Evolutionary conservation across 192 early-diverging fungal genomes (phyloP).

Genomic region (Phycomyces blakesleeanus): DNA sequence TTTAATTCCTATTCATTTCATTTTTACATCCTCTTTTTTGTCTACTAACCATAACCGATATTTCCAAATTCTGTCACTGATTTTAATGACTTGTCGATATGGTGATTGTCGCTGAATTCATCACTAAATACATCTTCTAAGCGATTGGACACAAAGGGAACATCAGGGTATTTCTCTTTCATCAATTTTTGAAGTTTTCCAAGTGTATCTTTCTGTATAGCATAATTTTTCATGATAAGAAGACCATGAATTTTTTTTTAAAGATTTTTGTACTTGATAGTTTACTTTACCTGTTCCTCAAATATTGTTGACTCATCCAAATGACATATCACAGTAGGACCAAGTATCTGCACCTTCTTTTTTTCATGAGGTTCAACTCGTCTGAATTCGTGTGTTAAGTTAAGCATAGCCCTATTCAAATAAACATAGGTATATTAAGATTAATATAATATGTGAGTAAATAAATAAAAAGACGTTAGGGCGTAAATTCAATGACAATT

Average conservation of each 20-base stretch:
- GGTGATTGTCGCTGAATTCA: constrained; percentile 35
- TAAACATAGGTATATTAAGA: no score
- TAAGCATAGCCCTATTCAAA: constrained; percentile 62
- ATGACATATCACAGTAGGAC: constrained; percentile 66
- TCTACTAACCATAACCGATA: not conserved
- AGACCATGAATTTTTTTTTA: not conserved
- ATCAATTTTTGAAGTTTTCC: constrained; percentile 39
- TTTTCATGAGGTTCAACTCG: constrained; percentile 47
- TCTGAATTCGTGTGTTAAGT: constrained; percentile 62
- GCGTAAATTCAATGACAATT: no score
- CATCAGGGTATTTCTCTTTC: constrained; percentile 35
- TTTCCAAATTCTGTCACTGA: constrained; percentile 12
- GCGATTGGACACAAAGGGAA: constrained; percentile 36
- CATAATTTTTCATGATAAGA: not conserved
- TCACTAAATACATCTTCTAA: constrained; percentile 67
- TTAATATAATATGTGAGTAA: no score
- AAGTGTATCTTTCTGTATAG: constrained; percentile 20
- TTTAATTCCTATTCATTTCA: not conserved
- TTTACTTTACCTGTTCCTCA: constrained; percentile 24
- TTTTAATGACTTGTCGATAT: constrained; percentile 35
- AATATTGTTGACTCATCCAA: constrained; percentile 71
- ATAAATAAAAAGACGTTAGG: no score
- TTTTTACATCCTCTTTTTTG: not conserved
- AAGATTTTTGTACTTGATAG: not conserved
- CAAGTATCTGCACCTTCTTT: constrained; percentile 57